Conservation (phyloP, 176 grass and related monocot genomes). For the Ensete ventricosum region DNA sequence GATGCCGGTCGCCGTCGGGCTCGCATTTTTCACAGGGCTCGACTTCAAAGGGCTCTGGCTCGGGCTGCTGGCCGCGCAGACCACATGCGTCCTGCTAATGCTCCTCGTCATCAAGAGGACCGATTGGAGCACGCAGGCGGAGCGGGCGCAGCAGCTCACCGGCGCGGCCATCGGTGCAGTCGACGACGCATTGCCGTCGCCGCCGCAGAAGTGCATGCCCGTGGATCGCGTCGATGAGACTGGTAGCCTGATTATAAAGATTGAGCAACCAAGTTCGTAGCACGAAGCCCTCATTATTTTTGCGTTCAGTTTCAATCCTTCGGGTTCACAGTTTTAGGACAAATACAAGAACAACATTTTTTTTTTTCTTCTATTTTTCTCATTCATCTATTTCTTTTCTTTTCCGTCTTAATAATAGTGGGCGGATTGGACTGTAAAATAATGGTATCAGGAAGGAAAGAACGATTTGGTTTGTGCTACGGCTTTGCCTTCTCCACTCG, state of each 20-base stretch:
- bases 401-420: too few relatives aligned
- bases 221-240: background rate
- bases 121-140: slow-evolving; percentile 6
- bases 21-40: slow-evolving; percentile 5
- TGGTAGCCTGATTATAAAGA: background rate
- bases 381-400: too few relatives aligned
- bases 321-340: background rate
- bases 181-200: background rate
- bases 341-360: background rate
- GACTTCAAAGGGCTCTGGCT: slow-evolving; percentile 14
- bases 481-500: too few relatives aligned
- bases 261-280: background rate
- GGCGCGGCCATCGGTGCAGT: background rate
- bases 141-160: slow-evolving; percentile 18
- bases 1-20: slow-evolving; percentile 7
- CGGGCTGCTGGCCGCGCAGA: slow-evolving; percentile 7
- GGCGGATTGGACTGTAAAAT: too few relatives aligned
- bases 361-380: too few relatives aligned
- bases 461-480: too few relatives aligned
- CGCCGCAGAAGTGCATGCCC: background rate
- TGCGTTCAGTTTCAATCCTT: background rate
- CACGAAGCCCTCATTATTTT: background rate
- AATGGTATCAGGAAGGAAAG: too few relatives aligned
- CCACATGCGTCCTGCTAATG: slow-evolving; percentile 1
- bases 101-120: background rate